phyloP scores from a whole-genome alignment of 345 rosid genomes.

The Laguncularia racemosa region DNA sequence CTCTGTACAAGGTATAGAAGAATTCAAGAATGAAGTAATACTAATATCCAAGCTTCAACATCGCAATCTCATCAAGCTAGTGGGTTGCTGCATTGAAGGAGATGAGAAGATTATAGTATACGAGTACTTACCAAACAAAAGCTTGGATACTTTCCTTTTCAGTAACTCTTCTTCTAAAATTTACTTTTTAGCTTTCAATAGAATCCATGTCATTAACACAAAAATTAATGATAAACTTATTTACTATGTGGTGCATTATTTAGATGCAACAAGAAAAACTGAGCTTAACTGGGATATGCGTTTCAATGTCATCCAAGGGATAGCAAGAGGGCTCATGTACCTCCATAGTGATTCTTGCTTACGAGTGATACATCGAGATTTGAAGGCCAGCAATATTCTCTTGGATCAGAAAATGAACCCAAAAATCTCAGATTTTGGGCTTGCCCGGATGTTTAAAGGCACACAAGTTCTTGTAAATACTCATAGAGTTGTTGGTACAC shows the following conservation, averaged over 20 bases:
- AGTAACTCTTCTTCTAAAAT: constrained; percentile 3
- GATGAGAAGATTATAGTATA: constrained; percentile 14
- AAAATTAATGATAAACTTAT: background rate
- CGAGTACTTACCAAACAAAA: constrained; percentile 17
- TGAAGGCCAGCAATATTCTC: constrained; percentile 3
- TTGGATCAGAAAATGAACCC: constrained; percentile 2
- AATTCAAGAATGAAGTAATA: constrained; percentile 12
- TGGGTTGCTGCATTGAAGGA: constrained; percentile 11
- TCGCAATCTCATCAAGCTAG: constrained; percentile 16
- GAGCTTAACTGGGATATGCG: constrained; percentile 5
- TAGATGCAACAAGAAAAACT: constrained; percentile 1
- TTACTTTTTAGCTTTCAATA: background rate
- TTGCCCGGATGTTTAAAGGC: background rate
- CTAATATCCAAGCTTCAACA: constrained; percentile 19
- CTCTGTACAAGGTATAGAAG: constrained; percentile 11
- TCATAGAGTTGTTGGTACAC: constrained; percentile 1
- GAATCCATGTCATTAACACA: background rate
- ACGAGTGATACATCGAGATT: constrained; percentile 10
- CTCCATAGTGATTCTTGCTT: constrained; percentile 11
- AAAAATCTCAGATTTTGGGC: constrained; percentile 2
- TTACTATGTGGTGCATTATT: background rate
- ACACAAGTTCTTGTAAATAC: background rate
- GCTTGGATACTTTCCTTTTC: constrained; percentile 15
- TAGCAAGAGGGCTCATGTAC: constrained; percentile 12
- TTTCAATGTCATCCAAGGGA: constrained; percentile 6